Conservation (phyloP, 2,329 filamentous ascomycete species). For the Geosmithia putterillii region DNA sequence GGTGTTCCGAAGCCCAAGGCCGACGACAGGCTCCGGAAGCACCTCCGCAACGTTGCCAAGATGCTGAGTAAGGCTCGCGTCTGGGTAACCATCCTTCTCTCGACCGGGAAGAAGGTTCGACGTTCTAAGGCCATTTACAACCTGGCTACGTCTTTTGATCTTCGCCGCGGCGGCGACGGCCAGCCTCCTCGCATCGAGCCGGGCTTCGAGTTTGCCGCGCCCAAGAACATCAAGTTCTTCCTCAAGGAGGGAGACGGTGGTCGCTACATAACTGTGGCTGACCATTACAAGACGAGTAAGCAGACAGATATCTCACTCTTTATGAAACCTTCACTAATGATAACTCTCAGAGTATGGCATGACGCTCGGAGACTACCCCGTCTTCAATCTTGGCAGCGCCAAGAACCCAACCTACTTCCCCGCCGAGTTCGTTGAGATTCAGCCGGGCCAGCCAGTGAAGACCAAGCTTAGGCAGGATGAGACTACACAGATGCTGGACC, state of each 20-base stretch:
- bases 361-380: conserved; percentile 30
- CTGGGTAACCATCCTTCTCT: conserved; percentile 15
- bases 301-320: background rate
- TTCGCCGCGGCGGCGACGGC: conserved; percentile 6
- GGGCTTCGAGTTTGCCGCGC: conserved; percentile 16
- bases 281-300: conserved; percentile 33
- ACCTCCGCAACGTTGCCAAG: conserved; percentile 18
- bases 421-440: conserved; percentile 50
- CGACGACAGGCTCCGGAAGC: background rate
- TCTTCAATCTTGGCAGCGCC: conserved; percentile 53
- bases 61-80: conserved; percentile 26
- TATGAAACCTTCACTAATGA: background rate
- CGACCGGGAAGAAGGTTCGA: conserved; percentile 16
- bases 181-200: conserved; percentile 9
- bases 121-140: conserved; percentile 15
- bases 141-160: conserved; percentile 12
- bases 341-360: conserved; percentile 20
- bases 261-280: conserved; percentile 22
- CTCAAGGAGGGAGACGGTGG: conserved; percentile 10
- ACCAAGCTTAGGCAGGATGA: conserved; percentile 47
- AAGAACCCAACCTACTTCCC: conserved; percentile 52
- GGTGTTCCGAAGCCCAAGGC: background rate
- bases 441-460: conserved; percentile 51
- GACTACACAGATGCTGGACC: conserved; percentile 56
- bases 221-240: conserved; percentile 18